These are phyloP conservation scores for Suillus hirtellus DNA, from an alignment of 768 basidiomycete genomes.

Conservation along the genomic window DNA sequence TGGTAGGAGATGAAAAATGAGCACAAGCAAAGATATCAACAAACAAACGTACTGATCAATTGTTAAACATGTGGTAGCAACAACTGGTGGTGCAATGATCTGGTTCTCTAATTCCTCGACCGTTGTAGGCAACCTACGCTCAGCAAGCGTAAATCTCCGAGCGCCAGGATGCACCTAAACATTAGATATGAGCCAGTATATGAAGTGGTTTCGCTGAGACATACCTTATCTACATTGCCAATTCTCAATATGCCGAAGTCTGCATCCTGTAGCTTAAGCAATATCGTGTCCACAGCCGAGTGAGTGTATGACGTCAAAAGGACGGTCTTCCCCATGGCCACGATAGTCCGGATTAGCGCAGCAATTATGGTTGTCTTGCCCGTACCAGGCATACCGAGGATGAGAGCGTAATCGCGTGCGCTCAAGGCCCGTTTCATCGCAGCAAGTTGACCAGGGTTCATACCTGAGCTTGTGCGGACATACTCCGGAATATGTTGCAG, in stretches of 20 bases:
- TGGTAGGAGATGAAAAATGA: slow-evolving; percentile 28
- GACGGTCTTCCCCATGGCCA: slow-evolving; percentile 81
- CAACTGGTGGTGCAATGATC: slow-evolving; percentile 86
- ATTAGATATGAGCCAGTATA: slow-evolving; percentile 4
- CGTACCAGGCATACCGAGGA: slow-evolving; percentile 98
- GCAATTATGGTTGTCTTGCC: slow-evolving; percentile 97
- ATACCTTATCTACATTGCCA: slow-evolving; percentile 90
- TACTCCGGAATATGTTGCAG: slow-evolving; percentile 31
- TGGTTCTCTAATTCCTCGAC: slow-evolving; percentile 84
- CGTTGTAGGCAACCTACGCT: slow-evolving; percentile 53
- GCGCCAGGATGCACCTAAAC: slow-evolving; percentile 81
- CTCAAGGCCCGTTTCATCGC: slow-evolving; percentile 75
- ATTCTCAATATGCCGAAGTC: slow-evolving; percentile 80
- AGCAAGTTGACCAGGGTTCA: slow-evolving; percentile 71
- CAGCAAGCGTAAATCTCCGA: slow-evolving; percentile 66
- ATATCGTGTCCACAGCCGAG: slow-evolving; percentile 96
- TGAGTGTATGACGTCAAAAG: slow-evolving; percentile 93
- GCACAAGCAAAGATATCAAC: slow-evolving; percentile 12
- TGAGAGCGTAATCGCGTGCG: slow-evolving; percentile 87
- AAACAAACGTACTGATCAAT: slow-evolving; percentile 80
- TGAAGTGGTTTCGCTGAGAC: not conserved
- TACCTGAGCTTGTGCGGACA: slow-evolving; percentile 33
- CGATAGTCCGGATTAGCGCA: slow-evolving; percentile 78
- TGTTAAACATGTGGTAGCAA: slow-evolving; percentile 93
- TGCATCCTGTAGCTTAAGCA: slow-evolving; percentile 72